Evolutionary conservation across 352 stramenopile species (phyloP), one percentile per base, ranked within the genome.

Genomic region (Phytophthora tubulina): DNA sequence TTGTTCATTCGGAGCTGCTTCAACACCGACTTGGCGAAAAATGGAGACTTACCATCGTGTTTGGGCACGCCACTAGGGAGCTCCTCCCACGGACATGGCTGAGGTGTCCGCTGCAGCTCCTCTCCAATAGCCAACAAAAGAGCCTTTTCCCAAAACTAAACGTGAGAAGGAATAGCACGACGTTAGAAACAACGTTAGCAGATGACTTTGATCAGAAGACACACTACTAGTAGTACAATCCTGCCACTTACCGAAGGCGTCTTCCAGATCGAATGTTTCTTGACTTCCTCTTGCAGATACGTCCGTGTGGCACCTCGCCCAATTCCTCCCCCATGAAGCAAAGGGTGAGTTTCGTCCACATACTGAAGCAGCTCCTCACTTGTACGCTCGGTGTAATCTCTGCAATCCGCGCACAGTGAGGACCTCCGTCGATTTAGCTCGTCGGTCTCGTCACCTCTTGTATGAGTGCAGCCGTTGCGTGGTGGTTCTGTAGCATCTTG

Each of bases 81-180:
- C 31, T 95, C 86, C 75, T 96, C 89, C 89, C 89, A 96, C 3
- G 89, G 77, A 69, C 80, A 90, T 4, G 73, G 74, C 73, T 94
- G 87, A 3, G 89, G 88, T 13, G 83, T 93, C 53, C 87, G 88
- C 67, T 95, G 85, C 4, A 96, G 78, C 32, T 96, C 89, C 64
- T 96, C 89, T 0, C 89, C 87, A 17, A 96, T 91, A 21, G 89
- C 89, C 11, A 95, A 76, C 51, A 96, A 63, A 56, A 96, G 64
- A 15, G 89, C 89, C 54, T 95, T 96, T 65, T 96, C 89, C 89
- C 89, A 96, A 52, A 96, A 96, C 77, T 92, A 61, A 36, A n/a
- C 30, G 14, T 41, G 14, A 11, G 15, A 35, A 27, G 35, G 17
- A 35, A 38, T 6, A 36, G 9, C 15, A 53, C 30, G 41, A 48